Evolutionary conservation across 805 yeast species (phyloP).

Genomic region (Pichia eremophila): DNA sequence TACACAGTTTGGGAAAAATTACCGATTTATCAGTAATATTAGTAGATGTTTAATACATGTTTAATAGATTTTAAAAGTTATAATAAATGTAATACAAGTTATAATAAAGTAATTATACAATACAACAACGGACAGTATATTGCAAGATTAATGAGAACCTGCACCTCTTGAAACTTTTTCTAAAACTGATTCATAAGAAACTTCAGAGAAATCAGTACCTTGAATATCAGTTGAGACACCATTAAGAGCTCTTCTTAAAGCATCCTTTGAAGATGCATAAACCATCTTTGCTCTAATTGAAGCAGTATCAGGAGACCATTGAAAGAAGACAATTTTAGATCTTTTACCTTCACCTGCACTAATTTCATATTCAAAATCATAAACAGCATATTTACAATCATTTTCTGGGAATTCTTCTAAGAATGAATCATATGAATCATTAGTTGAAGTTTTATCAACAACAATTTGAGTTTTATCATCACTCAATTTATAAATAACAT

Average conservation of each 20-base stretch:
- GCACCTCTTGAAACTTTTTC: constrained; percentile 84
- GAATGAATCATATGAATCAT: constrained; percentile 73
- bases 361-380: constrained; percentile 92
- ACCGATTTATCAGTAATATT: too few species aligned
- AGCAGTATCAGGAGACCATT: constrained; percentile 98
- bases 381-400: constrained; percentile 93
- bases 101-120: background rate
- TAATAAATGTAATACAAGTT: background rate
- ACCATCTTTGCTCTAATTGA: constrained; percentile 95
- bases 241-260: constrained; percentile 92
- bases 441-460: constrained; percentile 75
- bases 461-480: constrained; percentile 82
- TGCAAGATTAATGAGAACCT: constrained; percentile 38
- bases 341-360: constrained; percentile 89
- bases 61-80: too few species aligned
- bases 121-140: background rate
- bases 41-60: too few species aligned
- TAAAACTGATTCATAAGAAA: constrained; percentile 85
- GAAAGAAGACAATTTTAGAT: constrained; percentile 58
- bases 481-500: constrained; percentile 71
- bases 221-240: constrained; percentile 93
- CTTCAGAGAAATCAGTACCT: constrained; percentile 97
- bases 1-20: too few species aligned
- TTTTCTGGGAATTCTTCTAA: constrained; percentile 86
- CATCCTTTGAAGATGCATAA: constrained; percentile 96